Base-by-base conservation (phyloP, 805 yeast species). In the Cyberlindnera misumaiensis region DNA sequence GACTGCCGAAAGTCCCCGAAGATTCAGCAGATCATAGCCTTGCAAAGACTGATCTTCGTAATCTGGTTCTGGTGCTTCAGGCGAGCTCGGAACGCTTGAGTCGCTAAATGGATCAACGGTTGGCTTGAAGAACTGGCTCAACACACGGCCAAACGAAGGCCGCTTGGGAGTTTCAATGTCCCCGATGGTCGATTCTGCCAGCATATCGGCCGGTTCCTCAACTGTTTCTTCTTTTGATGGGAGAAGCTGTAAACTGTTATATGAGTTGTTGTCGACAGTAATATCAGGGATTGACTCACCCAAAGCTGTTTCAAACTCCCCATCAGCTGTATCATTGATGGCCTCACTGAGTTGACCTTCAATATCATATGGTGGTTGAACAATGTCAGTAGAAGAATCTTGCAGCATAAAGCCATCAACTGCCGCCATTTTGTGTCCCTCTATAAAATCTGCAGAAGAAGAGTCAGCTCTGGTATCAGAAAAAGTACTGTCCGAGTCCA, bases 221-320 rank as follows among this genome's bases (percentile, higher is more conserved):
- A 20, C 7, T 7, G 31, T 17, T 26, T 16, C 25, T 5, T 8
- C 24, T 8, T 20, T 8, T 20, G 5, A 6, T 5, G 5, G 8
- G 5, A 8, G 24, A 20, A 20, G 8, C 24, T 20, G 24, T 6
- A 20, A 20, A 20, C 8, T 6, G 24, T 20, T 8, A 20, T 20
- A 5, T 20, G 8, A 6, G 8, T 20, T 8, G 8, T 20, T 8
- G 8, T 5, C 24, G 8, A 8, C 24, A 20, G 24, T 6, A 8
- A 20, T 5, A 20, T 20, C 24, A 5, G 8, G 24, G 8, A 20
- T 42, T 5, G 48, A 32, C 16, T 47, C 47, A 24, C 47, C 49
- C 5, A 44, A 31, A 1, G 47, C 45, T 11, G 44, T 39, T n/a
- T 46, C 43, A 28, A 43, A 37, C 38, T 34, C 38, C 7, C 38